A percentile compares a stretch with the other conserved stretches of the same genome.
phyloP scores from a whole-genome alignment of 2,329 filamentous ascomycete species.

The Fusarium bulbicola region DNA sequence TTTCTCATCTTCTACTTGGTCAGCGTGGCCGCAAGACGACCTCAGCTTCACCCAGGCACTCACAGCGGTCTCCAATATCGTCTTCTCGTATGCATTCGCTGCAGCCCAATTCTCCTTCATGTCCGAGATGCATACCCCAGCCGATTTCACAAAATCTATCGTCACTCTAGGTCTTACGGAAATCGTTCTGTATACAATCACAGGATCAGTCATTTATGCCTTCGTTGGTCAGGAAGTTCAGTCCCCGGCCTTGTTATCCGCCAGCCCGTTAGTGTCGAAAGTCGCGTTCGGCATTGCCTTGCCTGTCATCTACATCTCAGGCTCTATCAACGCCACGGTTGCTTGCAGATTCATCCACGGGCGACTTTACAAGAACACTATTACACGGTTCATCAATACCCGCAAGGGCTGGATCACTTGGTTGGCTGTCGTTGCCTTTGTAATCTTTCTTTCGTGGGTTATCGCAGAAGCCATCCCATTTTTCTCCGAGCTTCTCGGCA shows the following conservation, averaged over 20 bases:
- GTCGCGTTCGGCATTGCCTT: slow-evolving; percentile 75
- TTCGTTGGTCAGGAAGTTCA: slow-evolving; percentile 71
- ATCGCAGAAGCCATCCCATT: slow-evolving; percentile 78
- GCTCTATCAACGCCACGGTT: slow-evolving; percentile 70
- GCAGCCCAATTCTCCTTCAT: slow-evolving; percentile 62
- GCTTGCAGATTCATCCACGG: slow-evolving; percentile 57
- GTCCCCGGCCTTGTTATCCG: slow-evolving; percentile 74
- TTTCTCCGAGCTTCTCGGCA: slow-evolving; percentile 71
- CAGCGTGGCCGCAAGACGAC: slow-evolving; percentile 55
- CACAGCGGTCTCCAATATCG: slow-evolving; percentile 71
- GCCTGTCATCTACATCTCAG: slow-evolving; percentile 78
- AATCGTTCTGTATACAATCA: slow-evolving; percentile 71
- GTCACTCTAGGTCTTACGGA: slow-evolving; percentile 68
- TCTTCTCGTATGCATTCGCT: slow-evolving; percentile 71
- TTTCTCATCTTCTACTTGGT: slow-evolving; percentile 49
- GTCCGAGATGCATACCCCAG: slow-evolving; percentile 61
- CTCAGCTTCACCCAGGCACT: slow-evolving; percentile 65
- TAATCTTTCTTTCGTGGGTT: slow-evolving; percentile 73
- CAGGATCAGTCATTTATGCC: slow-evolving; percentile 73
- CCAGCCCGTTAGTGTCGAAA: slow-evolving; percentile 66
- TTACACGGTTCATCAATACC: slow-evolving; percentile 58
- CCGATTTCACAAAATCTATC: slow-evolving; percentile 62
- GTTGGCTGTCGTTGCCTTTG: slow-evolving; percentile 63
- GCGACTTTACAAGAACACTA: slow-evolving; percentile 52
- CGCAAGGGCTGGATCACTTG: slow-evolving; percentile 61